phyloP scores from a whole-genome alignment of 345 rosid species.

The Rhodomyrtus tomentosa region DNA sequence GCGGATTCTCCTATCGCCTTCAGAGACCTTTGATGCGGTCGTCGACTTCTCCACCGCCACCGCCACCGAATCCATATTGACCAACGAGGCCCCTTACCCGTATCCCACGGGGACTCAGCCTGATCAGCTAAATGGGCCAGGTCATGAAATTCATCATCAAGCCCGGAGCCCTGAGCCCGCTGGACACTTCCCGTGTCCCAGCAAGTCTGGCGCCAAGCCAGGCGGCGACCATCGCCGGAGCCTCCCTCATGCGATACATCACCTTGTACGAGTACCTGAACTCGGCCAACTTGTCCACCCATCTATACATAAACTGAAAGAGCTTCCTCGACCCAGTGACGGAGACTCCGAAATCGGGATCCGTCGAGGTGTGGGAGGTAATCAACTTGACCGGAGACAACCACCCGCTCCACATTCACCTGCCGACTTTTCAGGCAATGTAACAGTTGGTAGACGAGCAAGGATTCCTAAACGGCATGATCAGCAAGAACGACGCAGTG shows the following conservation, averaged over 20 bases:
- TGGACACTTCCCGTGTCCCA: neutral
- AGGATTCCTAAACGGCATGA: slow-evolving; percentile 3
- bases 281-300: neutral
- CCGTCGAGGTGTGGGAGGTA: slow-evolving; percentile 7
- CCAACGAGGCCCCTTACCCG: slow-evolving; percentile 3
- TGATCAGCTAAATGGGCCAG: neutral
- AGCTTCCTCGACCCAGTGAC: neutral
- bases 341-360: slow-evolving; percentile 4
- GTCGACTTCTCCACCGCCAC: slow-evolving; percentile 2
- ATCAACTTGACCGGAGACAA: slow-evolving; percentile 8
- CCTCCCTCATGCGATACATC: neutral
- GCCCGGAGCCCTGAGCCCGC: neutral
- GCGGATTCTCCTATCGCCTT: neutral
- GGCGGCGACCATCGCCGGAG: neutral
- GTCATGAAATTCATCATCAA: slow-evolving; percentile 10
- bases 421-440: neutral
- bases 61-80: neutral
- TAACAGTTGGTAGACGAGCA: neutral
- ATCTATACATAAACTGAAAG: slow-evolving; percentile 5
- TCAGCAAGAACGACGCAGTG: slow-evolving; percentile 1
- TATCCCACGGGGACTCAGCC: neutral
- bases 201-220: neutral
- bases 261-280: neutral
- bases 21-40: slow-evolving; percentile 1
- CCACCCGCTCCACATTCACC: too few species aligned